Percentiles rank a stretch among this genome's conserved stretches.
These are phyloP conservation scores for grape (Vitis vinifera) DNA, from an alignment of 164 flowering plant species.

Conservation along the genomic window ASM3070453v1 NC_081812.1:9385001-9385500, in stretches of 20 bases:
- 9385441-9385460: conserved; percentile 37
- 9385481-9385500: conserved; percentile 40
- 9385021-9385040: too few relatives aligned
- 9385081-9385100: too few relatives aligned
- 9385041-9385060: too few relatives aligned
- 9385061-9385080: too few relatives aligned
- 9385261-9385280: conserved; percentile 65
- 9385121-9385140: too few relatives aligned
- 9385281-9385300: conserved; percentile 56
- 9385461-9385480: conserved; percentile 38
- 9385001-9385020: too few relatives aligned
- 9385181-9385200: neutral
- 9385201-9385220: neutral
- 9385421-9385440: conserved; percentile 77
- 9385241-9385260: conserved; percentile 39
- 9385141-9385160: too few relatives aligned
- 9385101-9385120: too few relatives aligned
- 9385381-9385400: conserved; percentile 73
- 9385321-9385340: conserved; percentile 89
- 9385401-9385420: conserved; percentile 53
- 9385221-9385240: neutral
- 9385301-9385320: conserved; percentile 78
- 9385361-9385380: conserved; percentile 77
- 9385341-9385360: conserved; percentile 63
- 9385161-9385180: too few relatives aligned